These are phyloP conservation scores for Spirogloea muscicola DNA, from an alignment of 139 green algal species.

Conservation along the genomic window DNA sequence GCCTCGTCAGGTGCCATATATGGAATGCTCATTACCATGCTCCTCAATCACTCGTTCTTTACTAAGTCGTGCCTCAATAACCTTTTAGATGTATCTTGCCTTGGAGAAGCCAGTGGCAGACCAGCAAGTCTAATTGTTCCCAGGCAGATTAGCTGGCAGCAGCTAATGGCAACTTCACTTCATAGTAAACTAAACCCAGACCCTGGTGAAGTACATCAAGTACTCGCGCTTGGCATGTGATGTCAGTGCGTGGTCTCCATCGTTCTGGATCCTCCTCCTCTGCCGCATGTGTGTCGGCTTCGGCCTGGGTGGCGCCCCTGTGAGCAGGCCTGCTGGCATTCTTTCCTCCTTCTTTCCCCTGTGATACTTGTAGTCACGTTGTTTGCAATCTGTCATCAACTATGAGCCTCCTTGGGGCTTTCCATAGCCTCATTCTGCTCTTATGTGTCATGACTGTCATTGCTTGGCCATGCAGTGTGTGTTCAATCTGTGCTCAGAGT, in stretches of 20 bases:
- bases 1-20: constrained; percentile 30
- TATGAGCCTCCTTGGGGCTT: not conserved
- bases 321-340: not conserved
- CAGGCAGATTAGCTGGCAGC: too few species aligned
- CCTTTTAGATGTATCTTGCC: too few species aligned
- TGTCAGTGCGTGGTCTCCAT: constrained; percentile 29
- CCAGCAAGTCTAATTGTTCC: too few species aligned
- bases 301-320: constrained; percentile 24
- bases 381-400: not conserved
- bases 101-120: too few species aligned
- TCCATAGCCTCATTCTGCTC: not conserved
- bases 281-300: constrained; percentile 40
- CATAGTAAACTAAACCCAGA: too few species aligned
- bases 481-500: constrained; percentile 47
- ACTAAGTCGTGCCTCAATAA: not conserved
- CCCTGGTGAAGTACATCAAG: too few species aligned
- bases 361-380: not conserved
- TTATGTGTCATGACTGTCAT: not conserved
- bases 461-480: constrained; percentile 18
- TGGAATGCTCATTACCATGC: too few species aligned
- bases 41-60: not conserved
- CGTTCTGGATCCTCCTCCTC: constrained; percentile 37
- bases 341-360: not conserved
- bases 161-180: too few species aligned
- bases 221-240: not conserved